These are phyloP conservation scores for Mycena citricolor DNA, from an alignment of 1,284 basidiomycete genomes.

Conservation along the genomic window DNA sequence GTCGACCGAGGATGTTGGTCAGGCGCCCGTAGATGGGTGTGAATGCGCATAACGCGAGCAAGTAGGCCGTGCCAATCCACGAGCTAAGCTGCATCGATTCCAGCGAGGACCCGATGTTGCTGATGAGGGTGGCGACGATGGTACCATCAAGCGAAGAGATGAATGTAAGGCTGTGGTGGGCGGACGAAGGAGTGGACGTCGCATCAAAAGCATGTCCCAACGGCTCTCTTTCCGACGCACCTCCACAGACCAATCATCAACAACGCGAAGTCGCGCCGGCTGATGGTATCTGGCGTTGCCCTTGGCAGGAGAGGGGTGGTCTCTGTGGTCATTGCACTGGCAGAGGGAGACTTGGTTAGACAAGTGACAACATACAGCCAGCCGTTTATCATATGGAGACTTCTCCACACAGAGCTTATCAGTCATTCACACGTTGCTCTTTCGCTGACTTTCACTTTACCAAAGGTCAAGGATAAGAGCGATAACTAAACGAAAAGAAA, in stretches of 20 bases:
- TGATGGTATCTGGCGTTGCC: constrained; percentile 1
- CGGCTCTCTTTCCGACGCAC: too few relatives aligned
- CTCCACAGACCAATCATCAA: constrained; percentile 23
- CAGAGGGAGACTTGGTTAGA: too few relatives aligned
- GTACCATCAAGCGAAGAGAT: constrained; percentile 21
- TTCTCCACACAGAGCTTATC: too few relatives aligned
- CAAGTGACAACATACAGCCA: too few relatives aligned
- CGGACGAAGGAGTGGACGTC: too few relatives aligned
- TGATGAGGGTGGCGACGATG: constrained; percentile 22
- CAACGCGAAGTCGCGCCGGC: constrained; percentile 14
- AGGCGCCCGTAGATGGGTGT: constrained; percentile 24
- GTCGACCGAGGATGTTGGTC: constrained; percentile 20
- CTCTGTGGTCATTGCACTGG: constrained; percentile 16
- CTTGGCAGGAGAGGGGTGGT: constrained; percentile 19
- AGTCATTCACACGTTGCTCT: too few relatives aligned
- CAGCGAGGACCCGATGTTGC: constrained; percentile 21
- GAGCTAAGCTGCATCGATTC: constrained; percentile 23
- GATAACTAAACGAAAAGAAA: too few relatives aligned
- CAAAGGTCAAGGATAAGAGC: too few relatives aligned
- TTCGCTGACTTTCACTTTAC: too few relatives aligned
- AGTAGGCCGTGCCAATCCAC: constrained; percentile 24
- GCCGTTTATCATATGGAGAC: too few relatives aligned
- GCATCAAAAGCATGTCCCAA: neutral
- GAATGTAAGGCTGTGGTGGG: constrained; percentile 17
- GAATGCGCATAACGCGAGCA: constrained; percentile 19